phyloP scores from a whole-genome alignment of 352 stramenopile species.

The Halophytophthora batemanensis region DNA sequence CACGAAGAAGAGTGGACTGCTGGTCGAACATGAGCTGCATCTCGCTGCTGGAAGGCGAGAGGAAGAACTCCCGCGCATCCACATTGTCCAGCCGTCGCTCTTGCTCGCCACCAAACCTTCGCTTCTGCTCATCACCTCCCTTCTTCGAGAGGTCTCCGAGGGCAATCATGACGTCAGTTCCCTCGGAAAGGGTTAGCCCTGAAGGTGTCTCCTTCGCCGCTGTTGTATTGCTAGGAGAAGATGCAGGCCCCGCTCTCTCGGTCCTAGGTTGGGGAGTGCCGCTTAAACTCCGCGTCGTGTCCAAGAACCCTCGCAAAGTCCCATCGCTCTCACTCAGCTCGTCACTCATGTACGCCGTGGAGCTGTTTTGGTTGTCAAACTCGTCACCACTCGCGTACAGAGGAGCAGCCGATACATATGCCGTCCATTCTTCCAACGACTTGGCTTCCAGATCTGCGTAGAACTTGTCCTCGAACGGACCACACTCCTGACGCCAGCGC shows the following conservation, averaged over 20 bases:
- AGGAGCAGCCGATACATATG: constrained; percentile 64
- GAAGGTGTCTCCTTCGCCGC: constrained; percentile 22
- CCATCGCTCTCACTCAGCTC: constrained; percentile 28
- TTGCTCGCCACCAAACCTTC: constrained; percentile 45
- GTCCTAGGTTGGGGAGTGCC: constrained; percentile 24
- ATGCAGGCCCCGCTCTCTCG: constrained; percentile 12
- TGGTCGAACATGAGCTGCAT: constrained; percentile 90
- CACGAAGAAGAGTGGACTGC: constrained; percentile 67
- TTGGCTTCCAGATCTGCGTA: constrained; percentile 59
- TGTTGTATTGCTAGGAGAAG: constrained; percentile 5
- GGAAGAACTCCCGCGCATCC: constrained; percentile 69
- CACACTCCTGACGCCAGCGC: constrained; percentile 77
- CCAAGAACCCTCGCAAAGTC: constrained; percentile 3
- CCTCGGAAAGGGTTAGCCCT: constrained; percentile 69
- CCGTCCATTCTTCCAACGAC: constrained; percentile 73
- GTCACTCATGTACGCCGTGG: constrained; percentile 23
- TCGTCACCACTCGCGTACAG: constrained; percentile 63
- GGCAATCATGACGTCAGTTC: constrained; percentile 74
- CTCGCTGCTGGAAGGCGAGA: constrained; percentile 81
- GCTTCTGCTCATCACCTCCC: constrained; percentile 23
- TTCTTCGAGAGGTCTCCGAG: constrained; percentile 48
- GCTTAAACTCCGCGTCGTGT: constrained; percentile 10
- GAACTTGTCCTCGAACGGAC: constrained; percentile 57
- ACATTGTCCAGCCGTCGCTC: constrained; percentile 50
- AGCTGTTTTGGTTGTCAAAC: constrained; percentile 32